Percentiles rank a stretch among this genome's conserved stretches.
Conservation (phyloP, 2,329 filamentous ascomycete genomes). For the Alternaria hordeiaustralica region DNA sequence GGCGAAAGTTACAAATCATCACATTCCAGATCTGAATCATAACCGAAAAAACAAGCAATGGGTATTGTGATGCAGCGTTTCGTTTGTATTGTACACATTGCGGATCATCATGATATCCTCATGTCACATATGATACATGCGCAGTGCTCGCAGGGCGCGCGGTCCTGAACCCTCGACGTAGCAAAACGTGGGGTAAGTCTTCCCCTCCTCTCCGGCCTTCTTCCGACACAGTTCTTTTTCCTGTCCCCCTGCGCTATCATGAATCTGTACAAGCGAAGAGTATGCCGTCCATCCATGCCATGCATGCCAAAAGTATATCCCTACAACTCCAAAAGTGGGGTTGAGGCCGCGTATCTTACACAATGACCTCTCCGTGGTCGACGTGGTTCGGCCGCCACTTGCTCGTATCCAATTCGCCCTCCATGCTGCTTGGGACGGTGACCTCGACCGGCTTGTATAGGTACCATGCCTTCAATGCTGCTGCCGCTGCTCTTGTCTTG, state of each 20-base stretch:
- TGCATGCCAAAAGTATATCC: slow-evolving; percentile 8
- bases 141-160: slow-evolving; percentile 7
- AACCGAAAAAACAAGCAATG: not conserved
- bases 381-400: slow-evolving; percentile 63
- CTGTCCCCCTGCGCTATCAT: not conserved
- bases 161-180: not conserved
- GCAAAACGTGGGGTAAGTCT: not conserved
- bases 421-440: slow-evolving; percentile 59
- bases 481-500: slow-evolving; percentile 79
- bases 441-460: slow-evolving; percentile 78
- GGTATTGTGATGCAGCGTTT: slow-evolving; percentile 14
- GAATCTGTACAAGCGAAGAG: slow-evolving; percentile 26
- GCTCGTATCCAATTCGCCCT: slow-evolving; percentile 42
- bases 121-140: slow-evolving; percentile 31
- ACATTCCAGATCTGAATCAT: not conserved
- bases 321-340: slow-evolving; percentile 27
- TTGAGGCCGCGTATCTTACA: slow-evolving; percentile 34
- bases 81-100: slow-evolving; percentile 19
- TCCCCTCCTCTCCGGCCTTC: slow-evolving; percentile 1
- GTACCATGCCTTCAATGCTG: slow-evolving; percentile 92
- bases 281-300: slow-evolving; percentile 18
- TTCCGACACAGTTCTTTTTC: not conserved
- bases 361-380: slow-evolving; percentile 64
- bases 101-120: slow-evolving; percentile 14
- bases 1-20: not conserved